Conservation (phyloP, 2,329 filamentous ascomycete species). For the Arthrocladium fulminans region DNA sequence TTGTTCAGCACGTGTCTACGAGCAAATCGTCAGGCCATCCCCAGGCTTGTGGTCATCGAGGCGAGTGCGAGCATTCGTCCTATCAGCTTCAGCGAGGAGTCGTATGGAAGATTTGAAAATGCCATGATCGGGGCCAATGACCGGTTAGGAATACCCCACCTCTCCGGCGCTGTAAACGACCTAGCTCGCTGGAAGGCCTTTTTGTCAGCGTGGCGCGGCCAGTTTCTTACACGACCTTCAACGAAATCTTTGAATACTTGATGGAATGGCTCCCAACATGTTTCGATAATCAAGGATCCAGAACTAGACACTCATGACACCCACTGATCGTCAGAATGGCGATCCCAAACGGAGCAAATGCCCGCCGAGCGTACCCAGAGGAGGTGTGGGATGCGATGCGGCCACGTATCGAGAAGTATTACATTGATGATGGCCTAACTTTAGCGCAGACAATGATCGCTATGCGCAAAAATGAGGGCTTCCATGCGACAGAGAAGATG, state of each 20-base stretch:
- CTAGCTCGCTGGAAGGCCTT: neutral
- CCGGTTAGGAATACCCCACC: slow-evolving; percentile 1
- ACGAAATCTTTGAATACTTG: too few relatives aligned
- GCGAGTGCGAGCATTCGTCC: too few relatives aligned
- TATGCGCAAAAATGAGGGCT: neutral
- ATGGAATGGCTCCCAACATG: too few relatives aligned
- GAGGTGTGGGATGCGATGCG: slow-evolving; percentile 4
- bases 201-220: slow-evolving; percentile 1
- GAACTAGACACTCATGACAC: neutral
- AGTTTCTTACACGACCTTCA: too few relatives aligned
- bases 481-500: slow-evolving; percentile 6
- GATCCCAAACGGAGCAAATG: neutral
- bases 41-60: too few relatives aligned
- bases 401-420: slow-evolving; percentile 4
- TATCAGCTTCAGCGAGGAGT: too few relatives aligned
- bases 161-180: neutral
- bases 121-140: neutral
- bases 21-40: too few relatives aligned
- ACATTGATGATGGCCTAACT: slow-evolving; percentile 4
- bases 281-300: too few relatives aligned
- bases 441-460: slow-evolving; percentile 1
- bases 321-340: slow-evolving; percentile 2
- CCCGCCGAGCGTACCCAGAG: slow-evolving; percentile 4
- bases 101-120: too few relatives aligned
- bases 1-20: too few relatives aligned